Base-by-base conservation (phyloP, 306 rosid species). In the Cucurbita maxima region DNA sequence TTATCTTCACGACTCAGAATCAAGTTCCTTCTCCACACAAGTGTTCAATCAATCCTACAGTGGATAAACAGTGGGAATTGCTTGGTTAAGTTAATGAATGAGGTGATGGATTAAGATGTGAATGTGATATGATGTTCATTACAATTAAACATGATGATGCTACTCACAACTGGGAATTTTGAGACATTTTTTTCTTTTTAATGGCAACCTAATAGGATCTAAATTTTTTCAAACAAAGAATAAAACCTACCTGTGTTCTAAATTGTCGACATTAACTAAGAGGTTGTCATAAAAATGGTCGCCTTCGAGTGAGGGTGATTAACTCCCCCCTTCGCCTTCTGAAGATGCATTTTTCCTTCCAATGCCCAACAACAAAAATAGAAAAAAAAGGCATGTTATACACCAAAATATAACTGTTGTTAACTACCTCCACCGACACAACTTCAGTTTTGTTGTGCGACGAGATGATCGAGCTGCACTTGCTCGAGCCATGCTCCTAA, bases 401-500 rank as follows among this genome's bases (percentile, higher is more conserved):
- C 67, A 81, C 86, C 81, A 76, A 76, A 76, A 77, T 79, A 37
- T 76, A 81, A 58, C 72, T 66, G 83, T 80, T 67, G 79, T 77
- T 74, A 73, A 76, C 84, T 82, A 82, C 85, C 89, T 80, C 77
- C 76, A 45, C 79, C 19, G 66, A 72, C 69, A 61, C 34, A 30
- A 58, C 62, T 79, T 85, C 79, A 84, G 77, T 86, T 84, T 48
- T 86, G 93, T 83, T 84, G 93, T 51, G 93, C 90, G 81, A 88
- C 90, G 38, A 84, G 86, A 69, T 86, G 79, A 79, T 88, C 90
- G 6, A 88, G 93, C 78, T 85, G 86, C 84, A 88, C 73, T 75
- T 85, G 85, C 43, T 88, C 92, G 4, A 88, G 83, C 92, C 89
- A 86, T 30, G 84, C 86, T 68, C 90, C 90, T 25, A 88, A 76